A percentile compares a stretch with the other conserved stretches of the same genome.
Conservation (phyloP, 768 basidiomycete genomes). For the Wakefieldia striispora region DNA sequence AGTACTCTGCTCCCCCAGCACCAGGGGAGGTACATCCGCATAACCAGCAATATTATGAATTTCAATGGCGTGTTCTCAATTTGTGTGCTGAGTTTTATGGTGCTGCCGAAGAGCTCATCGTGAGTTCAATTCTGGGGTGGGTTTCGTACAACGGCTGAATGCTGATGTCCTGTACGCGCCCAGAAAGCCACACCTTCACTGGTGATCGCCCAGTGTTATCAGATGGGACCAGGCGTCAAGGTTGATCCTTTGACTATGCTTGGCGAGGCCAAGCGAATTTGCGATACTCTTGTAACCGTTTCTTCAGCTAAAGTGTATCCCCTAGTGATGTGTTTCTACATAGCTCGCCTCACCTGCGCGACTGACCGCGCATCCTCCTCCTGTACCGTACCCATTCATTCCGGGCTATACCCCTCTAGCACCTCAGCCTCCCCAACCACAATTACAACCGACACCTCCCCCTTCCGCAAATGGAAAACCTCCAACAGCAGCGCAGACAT, state of each 20-base stretch:
- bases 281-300: slow-evolving; percentile 64
- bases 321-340: slow-evolving; percentile 12
- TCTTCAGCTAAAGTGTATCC: background rate
- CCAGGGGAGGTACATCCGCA: slow-evolving; percentile 54
- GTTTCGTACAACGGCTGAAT: slow-evolving; percentile 1
- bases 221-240: slow-evolving; percentile 64
- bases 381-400: slow-evolving; percentile 50
- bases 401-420: slow-evolving; percentile 36
- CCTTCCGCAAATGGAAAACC: slow-evolving; percentile 35
- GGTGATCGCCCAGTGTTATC: slow-evolving; percentile 79
- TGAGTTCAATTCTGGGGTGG: slow-evolving; percentile 39
- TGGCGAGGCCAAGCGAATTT: slow-evolving; percentile 72
- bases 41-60: slow-evolving; percentile 80
- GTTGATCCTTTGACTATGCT: slow-evolving; percentile 76
- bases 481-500: slow-evolving; percentile 31
- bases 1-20: slow-evolving; percentile 40
- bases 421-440: slow-evolving; percentile 30
- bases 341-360: slow-evolving; percentile 76
- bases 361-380: slow-evolving; percentile 64
- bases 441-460: slow-evolving; percentile 36
- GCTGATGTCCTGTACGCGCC: slow-evolving; percentile 9
- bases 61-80: slow-evolving; percentile 82
- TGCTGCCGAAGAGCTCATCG: slow-evolving; percentile 80
- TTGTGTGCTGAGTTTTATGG: slow-evolving; percentile 84
- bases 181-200: slow-evolving; percentile 60